Evolutionary conservation across 441 rosid genomes (phyloP), one percentile per base, ranked within the genome.

Genomic region (Euphorbia celastroides): DNA sequence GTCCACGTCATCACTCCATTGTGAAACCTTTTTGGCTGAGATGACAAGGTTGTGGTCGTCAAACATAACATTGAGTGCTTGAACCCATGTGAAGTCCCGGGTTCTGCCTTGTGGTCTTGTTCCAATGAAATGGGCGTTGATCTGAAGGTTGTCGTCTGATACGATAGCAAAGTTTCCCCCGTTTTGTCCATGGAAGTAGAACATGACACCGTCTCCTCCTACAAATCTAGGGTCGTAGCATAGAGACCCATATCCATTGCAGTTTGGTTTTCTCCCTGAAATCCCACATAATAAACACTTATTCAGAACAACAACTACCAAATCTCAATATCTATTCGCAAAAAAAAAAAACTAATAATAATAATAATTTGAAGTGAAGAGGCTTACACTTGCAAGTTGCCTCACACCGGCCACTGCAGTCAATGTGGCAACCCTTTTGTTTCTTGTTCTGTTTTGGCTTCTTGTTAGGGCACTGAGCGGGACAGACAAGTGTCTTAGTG

Each of bases 31-130:
- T 50, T 76, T 86, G 10, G 98, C 96, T 38, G 92, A 78, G 57
- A 93, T 64, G 65, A 80, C 77, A 0, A 88, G 88, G 36, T 79
- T 83, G 84, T 88, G 86, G 10, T 75, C 63, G 48, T 87, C 88
- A 31, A 90, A 88, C 83, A 85, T 81, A 67, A 87, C 76, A 0
- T 84, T 69, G 5, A 93, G 75, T 62, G 96, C 96, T 68, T 90
- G 97, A 28, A 90, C 97, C 98, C 97, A 90, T 11, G 96, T 93
- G 81, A 50, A 90, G 80, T 90, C 98, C n/a, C 96, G 77, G 0
- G 85, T 86, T 70, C 98, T 78, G 17, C 98, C 94, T 62, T 71
- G 52, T 5, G 97, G 96, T 48, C 96, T 73, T 0, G 85, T 87
- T n/a, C 97, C 98, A 2, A 90, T 90, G 76, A 92, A 83, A 55